Conservation (phyloP, 164 flowering plant species). For the Stephania japonica region DNA sequence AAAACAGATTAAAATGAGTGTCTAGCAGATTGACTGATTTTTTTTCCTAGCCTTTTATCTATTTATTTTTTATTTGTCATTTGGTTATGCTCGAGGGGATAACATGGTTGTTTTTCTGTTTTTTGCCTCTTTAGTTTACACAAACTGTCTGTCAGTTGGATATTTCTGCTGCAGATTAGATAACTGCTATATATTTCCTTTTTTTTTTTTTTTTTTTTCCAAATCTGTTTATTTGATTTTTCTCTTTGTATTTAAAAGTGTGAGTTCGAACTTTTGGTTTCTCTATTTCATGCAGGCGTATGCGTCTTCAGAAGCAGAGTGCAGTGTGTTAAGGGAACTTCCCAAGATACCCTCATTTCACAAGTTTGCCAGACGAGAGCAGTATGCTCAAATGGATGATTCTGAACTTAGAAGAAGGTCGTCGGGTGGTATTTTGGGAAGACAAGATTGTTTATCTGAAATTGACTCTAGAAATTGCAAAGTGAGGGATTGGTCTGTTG, state of each 20-base stretch:
- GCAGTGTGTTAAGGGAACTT: constrained; percentile 46
- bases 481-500: constrained; percentile 95
- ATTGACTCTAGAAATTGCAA: constrained; percentile 95
- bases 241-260: constrained; percentile 1
- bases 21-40: too few species aligned
- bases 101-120: background rate
- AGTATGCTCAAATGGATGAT: constrained; percentile 79
- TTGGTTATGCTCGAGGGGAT: background rate
- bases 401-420: constrained; percentile 51
- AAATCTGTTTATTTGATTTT: background rate
- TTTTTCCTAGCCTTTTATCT: too few species aligned
- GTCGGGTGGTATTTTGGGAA: constrained; percentile 66
- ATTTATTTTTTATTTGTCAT: background rate
- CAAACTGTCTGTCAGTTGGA: background rate
- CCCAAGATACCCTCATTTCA: constrained; percentile 98
- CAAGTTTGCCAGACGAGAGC: constrained; percentile 92
- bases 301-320: constrained; percentile 62
- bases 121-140: background rate
- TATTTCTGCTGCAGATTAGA: background rate
- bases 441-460: constrained; percentile 85
- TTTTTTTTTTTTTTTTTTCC: background rate
- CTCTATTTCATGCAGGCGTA: constrained; percentile 58
- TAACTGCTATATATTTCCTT: background rate
- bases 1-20: background rate
- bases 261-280: background rate